Evolutionary conservation across 441 rosid genomes (phyloP).

Genomic region (Melastoma candidum): DNA sequence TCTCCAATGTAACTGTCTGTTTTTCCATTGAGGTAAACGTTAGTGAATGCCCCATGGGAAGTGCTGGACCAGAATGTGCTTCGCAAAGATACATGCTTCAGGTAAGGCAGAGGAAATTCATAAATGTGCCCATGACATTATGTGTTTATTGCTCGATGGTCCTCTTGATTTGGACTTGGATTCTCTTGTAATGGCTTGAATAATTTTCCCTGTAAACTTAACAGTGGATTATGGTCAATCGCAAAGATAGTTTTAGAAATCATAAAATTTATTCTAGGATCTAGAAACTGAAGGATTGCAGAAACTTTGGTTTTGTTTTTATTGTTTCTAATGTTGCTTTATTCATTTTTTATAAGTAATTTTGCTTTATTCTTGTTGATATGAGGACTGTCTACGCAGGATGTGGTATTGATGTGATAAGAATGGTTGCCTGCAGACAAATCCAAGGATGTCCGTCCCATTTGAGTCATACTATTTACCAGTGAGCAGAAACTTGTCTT

Average conservation of each 20-base stretch:
- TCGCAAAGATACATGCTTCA: slow-evolving; percentile 60
- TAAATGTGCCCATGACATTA: too few relatives aligned
- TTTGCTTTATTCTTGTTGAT: slow-evolving; percentile 10
- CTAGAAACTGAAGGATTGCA: background rate
- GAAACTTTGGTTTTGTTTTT: background rate
- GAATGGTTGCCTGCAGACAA: slow-evolving; percentile 59
- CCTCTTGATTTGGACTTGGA: too few relatives aligned
- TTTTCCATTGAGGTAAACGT: slow-evolving; percentile 55
- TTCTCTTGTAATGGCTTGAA: too few relatives aligned
- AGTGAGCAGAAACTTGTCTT: slow-evolving; percentile 33
- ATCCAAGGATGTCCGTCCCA: slow-evolving; percentile 51
- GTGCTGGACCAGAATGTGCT: slow-evolving; percentile 70
- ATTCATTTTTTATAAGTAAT: too few relatives aligned
- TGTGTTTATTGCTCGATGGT: too few relatives aligned
- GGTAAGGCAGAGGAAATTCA: slow-evolving; percentile 28
- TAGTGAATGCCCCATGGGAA: slow-evolving; percentile 59
- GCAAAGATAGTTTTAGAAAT: too few relatives aligned
- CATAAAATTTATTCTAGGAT: too few relatives aligned
- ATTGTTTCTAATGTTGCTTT: slow-evolving; percentile 1
- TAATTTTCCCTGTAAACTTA: too few relatives aligned
- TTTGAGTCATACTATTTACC: slow-evolving; percentile 85
- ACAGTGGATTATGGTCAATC: too few relatives aligned
- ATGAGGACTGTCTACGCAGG: slow-evolving; percentile 14
- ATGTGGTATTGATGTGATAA: slow-evolving; percentile 22
- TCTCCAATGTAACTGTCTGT: slow-evolving; percentile 37